A percentile compares a stretch with the other conserved stretches of the same genome.
Conservation (phyloP, 768 basidiomycete species). For the Leccinellum rugosiceps region DNA sequence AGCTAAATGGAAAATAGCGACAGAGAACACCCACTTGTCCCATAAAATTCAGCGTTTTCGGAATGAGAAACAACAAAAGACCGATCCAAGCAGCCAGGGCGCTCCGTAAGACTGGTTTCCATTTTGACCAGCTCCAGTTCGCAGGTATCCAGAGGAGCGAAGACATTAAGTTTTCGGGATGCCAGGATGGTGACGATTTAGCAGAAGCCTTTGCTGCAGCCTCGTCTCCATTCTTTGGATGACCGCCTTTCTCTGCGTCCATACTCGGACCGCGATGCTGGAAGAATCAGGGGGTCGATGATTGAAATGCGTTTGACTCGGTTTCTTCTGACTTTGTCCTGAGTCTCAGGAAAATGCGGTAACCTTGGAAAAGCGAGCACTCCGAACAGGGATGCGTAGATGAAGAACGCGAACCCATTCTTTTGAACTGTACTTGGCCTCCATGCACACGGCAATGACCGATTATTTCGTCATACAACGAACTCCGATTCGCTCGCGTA, state of each 20-base stretch:
- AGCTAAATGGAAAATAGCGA: background rate
- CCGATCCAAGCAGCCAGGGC: slow-evolving; percentile 62
- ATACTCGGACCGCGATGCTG: background rate
- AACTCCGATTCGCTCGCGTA: background rate
- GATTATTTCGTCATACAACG: background rate
- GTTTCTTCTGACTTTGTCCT: background rate
- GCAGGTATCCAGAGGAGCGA: slow-evolving; percentile 52
- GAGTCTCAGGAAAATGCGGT: slow-evolving; percentile 9
- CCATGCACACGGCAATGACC: background rate
- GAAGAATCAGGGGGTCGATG: background rate
- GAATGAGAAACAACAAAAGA: slow-evolving; percentile 56
- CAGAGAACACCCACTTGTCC: slow-evolving; percentile 46
- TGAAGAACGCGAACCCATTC: too few species aligned
- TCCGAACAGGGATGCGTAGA: background rate
- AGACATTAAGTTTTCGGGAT: slow-evolving; percentile 23
- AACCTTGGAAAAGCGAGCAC: background rate
- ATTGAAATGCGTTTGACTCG: background rate
- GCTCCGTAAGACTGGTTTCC: slow-evolving; percentile 63
- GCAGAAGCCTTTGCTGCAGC: background rate
- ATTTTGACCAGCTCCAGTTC: slow-evolving; percentile 55
- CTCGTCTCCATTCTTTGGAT: background rate
- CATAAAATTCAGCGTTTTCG: slow-evolving; percentile 42
- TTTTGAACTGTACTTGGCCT: too few species aligned
- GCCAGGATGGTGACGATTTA: background rate
- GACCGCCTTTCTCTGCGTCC: background rate